phyloP scores from a whole-genome alignment of 805 yeast genomes.

The Yamadazyma tumulicola region DNA sequence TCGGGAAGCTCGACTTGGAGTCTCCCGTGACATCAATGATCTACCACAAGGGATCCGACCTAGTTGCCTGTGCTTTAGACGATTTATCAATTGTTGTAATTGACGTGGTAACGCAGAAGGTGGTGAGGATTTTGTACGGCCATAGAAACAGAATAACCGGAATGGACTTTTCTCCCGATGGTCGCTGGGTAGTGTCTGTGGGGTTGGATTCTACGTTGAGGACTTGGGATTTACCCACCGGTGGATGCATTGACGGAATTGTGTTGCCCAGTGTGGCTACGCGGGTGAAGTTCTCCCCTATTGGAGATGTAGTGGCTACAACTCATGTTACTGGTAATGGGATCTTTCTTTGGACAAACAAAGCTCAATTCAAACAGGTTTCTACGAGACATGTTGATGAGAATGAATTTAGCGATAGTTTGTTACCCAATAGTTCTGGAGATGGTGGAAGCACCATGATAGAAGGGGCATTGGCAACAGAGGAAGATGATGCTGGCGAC shows the following conservation, averaged over 20 bases:
- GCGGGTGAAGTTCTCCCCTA: slow-evolving; percentile 72
- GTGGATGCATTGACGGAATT: slow-evolving; percentile 94
- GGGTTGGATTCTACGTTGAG: slow-evolving; percentile 83
- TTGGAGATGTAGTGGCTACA: slow-evolving; percentile 88
- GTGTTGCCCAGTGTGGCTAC: slow-evolving; percentile 77
- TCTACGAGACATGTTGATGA: slow-evolving; percentile 75
- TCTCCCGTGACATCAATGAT: slow-evolving; percentile 77
- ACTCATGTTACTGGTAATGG: slow-evolving; percentile 90
- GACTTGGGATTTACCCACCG: slow-evolving; percentile 97
- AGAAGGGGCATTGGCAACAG: slow-evolving; percentile 70
- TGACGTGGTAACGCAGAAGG: slow-evolving; percentile 75
- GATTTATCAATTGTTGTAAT: slow-evolving; percentile 79
- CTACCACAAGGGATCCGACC: slow-evolving; percentile 78
- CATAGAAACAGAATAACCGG: slow-evolving; percentile 86
- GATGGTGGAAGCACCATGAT: slow-evolving; percentile 68
- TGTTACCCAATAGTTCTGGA: slow-evolving; percentile 75
- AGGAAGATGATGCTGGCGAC: slow-evolving; percentile 1
- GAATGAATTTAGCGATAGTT: slow-evolving; percentile 60
- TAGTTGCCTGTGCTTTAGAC: slow-evolving; percentile 82
- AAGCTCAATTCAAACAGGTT: slow-evolving; percentile 75
- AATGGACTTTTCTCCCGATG: slow-evolving; percentile 89
- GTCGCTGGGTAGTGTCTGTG: slow-evolving; percentile 88
- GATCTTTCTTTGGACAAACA: slow-evolving; percentile 86
- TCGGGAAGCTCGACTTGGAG: slow-evolving; percentile 64
- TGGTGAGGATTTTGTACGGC: slow-evolving; percentile 86